phyloP scores from a whole-genome alignment of 441 rosid species.

The Dalechampia spathulata region DNA sequence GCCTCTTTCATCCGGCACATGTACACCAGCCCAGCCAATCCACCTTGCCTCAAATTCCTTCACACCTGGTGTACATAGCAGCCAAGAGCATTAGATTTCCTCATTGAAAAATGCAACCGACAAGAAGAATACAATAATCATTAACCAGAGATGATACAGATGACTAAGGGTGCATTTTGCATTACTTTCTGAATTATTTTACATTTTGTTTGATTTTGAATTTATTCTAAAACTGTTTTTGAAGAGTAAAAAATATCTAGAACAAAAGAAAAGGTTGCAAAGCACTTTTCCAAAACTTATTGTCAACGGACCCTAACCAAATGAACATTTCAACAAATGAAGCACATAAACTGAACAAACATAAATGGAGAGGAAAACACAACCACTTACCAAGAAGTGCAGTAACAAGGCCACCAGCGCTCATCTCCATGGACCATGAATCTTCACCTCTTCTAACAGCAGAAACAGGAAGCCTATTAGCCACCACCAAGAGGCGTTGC shows the following conservation, averaged over 20 bases:
- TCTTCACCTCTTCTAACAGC: slow-evolving; percentile 95
- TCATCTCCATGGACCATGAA: slow-evolving; percentile 90
- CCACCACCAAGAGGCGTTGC: slow-evolving; percentile 91
- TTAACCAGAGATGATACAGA: too few relatives aligned
- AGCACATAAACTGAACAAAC: not conserved
- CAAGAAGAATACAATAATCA: too few relatives aligned
- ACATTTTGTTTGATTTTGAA: too few relatives aligned
- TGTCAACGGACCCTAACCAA: too few relatives aligned
- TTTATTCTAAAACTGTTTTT: too few relatives aligned
- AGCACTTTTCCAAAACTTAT: too few relatives aligned
- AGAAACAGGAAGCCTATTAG: slow-evolving; percentile 95
- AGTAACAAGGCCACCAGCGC: slow-evolving; percentile 94
- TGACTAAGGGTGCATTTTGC: too few relatives aligned
- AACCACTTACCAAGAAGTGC: slow-evolving; percentile 70
- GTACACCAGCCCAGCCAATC: slow-evolving; percentile 99
- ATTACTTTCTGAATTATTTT: too few relatives aligned
- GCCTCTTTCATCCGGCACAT: slow-evolving; percentile 95
- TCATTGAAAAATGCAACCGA: slow-evolving; percentile 1
- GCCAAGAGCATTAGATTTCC: slow-evolving; percentile 27
- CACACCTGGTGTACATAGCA: slow-evolving; percentile 62
- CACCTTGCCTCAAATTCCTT: slow-evolving; percentile 97
- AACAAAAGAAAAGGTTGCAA: too few relatives aligned
- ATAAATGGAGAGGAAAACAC: not conserved
- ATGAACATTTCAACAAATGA: not conserved
- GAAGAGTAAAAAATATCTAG: too few relatives aligned